Evolutionary conservation across 805 yeast genomes (phyloP).

Genomic region (Yarrowia osloensis): DNA sequence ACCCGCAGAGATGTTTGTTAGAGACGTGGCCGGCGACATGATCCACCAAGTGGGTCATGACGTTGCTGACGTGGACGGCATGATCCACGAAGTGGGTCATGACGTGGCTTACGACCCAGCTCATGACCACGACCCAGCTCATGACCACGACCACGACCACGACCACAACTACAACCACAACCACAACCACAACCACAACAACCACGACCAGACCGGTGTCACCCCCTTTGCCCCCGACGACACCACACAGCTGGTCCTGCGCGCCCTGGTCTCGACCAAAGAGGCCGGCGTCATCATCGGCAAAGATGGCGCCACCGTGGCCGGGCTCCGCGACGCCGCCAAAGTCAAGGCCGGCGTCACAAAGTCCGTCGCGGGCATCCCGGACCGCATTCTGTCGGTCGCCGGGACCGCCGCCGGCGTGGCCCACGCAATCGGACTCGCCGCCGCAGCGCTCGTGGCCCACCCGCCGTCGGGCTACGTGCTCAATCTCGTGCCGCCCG

Average conservation of each 20-base stretch:
- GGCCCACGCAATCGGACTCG: conserved; percentile 67
- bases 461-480: conserved; percentile 52
- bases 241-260: conserved; percentile 33
- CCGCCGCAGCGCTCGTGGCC: conserved; percentile 64
- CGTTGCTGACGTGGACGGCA: too few relatives aligned
- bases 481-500: conserved; percentile 54
- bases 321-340: conserved; percentile 70
- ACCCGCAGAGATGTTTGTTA: not conserved
- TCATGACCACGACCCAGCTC: too few relatives aligned
- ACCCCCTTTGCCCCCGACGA: not conserved
- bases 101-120: too few relatives aligned
- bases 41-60: too few relatives aligned
- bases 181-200: not conserved
- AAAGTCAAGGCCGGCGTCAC: conserved; percentile 86
- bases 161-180: not conserved
- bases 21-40: too few relatives aligned
- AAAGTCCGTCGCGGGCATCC: conserved; percentile 73
- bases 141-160: not conserved
- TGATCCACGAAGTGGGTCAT: too few relatives aligned
- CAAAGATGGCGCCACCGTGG: conserved; percentile 76
- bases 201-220: too few relatives aligned
- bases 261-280: conserved; percentile 74
- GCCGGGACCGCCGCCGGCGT: conserved; percentile 71
- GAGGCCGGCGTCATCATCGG: conserved; percentile 93
- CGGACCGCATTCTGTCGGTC: conserved; percentile 79